Evolutionary conservation across 2,329 filamentous ascomycete genomes (phyloP).

Genomic region (Diaporthe longicolla): DNA sequence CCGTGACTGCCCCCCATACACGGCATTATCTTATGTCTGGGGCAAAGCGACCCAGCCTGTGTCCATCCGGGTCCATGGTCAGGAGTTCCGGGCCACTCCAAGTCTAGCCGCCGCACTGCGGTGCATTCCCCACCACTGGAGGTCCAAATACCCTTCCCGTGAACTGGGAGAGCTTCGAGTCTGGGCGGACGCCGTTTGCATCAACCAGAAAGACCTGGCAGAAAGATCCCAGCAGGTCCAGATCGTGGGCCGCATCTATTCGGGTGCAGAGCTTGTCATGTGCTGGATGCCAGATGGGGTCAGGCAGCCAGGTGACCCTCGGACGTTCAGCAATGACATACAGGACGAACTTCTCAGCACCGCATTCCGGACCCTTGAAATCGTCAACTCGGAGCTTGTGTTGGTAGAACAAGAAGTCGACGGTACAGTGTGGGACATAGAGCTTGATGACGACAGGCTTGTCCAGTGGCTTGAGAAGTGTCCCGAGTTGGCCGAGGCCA

Average conservation of each 20-base stretch:
- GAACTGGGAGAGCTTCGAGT: constrained; percentile 1
- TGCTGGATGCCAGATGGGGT: constrained; percentile 14
- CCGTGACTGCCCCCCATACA: neutral
- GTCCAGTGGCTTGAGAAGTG: constrained; percentile 3
- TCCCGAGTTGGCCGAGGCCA: neutral
- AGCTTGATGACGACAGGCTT: neutral
- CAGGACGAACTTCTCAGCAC: constrained; percentile 5
- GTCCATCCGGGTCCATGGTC: neutral
- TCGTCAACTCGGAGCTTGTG: neutral
- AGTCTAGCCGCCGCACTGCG: neutral
- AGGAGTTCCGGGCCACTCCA: constrained; percentile 3
- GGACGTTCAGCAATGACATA: neutral
- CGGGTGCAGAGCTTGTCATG: constrained; percentile 11
- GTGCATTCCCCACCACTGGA: neutral
- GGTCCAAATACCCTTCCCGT: neutral
- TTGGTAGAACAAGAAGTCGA: constrained; percentile 8
- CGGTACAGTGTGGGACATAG: neutral
- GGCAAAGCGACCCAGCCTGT: neutral
- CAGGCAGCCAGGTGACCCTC: neutral
- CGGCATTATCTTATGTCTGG: constrained; percentile 18
- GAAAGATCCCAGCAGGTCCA: constrained; percentile 15
- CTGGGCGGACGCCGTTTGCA: constrained; percentile 29
- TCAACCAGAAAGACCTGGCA: constrained; percentile 19
- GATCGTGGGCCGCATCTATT: constrained; percentile 4
- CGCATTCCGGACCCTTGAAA: neutral